Conservation (phyloP, 441 rosid genomes). For the Erodium chrysanthum region DNA sequence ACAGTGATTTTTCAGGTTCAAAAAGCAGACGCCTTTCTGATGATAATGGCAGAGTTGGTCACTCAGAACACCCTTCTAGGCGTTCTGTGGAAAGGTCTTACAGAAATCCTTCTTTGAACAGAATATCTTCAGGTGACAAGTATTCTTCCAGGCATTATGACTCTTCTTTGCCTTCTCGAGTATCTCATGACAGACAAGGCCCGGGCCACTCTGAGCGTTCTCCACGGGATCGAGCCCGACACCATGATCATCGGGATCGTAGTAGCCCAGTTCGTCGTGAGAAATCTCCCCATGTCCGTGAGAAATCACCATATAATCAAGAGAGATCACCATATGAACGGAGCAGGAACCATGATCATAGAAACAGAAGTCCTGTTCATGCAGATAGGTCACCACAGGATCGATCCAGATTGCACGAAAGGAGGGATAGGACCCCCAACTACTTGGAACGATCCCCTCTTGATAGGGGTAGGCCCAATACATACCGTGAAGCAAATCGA, state of each 20-base stretch:
- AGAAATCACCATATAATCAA: slow-evolving; percentile 31
- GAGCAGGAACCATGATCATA: slow-evolving; percentile 52
- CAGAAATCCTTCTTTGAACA: slow-evolving; percentile 59
- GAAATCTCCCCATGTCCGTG: slow-evolving; percentile 33
- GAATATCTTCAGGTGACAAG: slow-evolving; percentile 53
- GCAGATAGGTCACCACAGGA: slow-evolving; percentile 65
- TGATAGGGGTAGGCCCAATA: slow-evolving; percentile 46
- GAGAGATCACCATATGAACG: slow-evolving; percentile 75
- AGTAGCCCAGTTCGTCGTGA: slow-evolving; percentile 19
- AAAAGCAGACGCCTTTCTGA: slow-evolving; percentile 75
- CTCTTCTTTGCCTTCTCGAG: slow-evolving; percentile 51
- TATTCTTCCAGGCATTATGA: slow-evolving; percentile 70
- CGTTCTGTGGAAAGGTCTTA: slow-evolving; percentile 53
- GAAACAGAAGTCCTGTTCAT: slow-evolving; percentile 67
- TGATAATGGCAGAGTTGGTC: slow-evolving; percentile 43
- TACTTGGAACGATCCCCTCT: slow-evolving; percentile 49
- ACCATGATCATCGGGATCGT: slow-evolving; percentile 39
- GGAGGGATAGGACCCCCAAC: slow-evolving; percentile 60
- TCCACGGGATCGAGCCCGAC: slow-evolving; percentile 60
- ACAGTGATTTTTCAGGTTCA: slow-evolving; percentile 50
- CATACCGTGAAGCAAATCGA: slow-evolving; percentile 39
- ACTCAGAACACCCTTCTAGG: slow-evolving; percentile 34
- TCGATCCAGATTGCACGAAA: slow-evolving; percentile 46
- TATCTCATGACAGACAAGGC: slow-evolving; percentile 59
- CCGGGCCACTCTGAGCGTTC: slow-evolving; percentile 66